Conservation (phyloP, 2,329 filamentous ascomycete genomes). For the Cladosporium sp. region DNA sequence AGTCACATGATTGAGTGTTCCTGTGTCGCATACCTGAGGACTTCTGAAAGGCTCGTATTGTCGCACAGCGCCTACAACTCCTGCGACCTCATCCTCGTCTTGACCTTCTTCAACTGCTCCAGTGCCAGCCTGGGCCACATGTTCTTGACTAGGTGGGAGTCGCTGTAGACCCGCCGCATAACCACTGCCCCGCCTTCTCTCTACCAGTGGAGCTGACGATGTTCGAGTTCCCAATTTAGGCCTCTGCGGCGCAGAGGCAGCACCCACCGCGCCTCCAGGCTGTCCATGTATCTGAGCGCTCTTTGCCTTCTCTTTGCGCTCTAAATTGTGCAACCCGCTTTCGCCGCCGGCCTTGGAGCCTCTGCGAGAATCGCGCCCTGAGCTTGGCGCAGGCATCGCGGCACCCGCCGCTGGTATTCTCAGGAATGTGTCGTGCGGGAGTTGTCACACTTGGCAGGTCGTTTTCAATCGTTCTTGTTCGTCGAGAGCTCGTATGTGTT, state of each 20-base stretch:
- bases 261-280: neutral
- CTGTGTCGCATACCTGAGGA: slow-evolving; percentile 24
- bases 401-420: slow-evolving; percentile 7
- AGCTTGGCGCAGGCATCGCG: slow-evolving; percentile 18
- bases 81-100: slow-evolving; percentile 30
- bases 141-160: slow-evolving; percentile 3
- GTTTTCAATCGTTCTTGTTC: slow-evolving; percentile 6
- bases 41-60: slow-evolving; percentile 26
- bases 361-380: slow-evolving; percentile 18
- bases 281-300: slow-evolving; percentile 19
- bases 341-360: slow-evolving; percentile 16
- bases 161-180: slow-evolving; percentile 13
- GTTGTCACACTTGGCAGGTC: neutral
- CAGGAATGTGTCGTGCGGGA: neutral
- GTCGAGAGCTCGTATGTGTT: slow-evolving; percentile 7
- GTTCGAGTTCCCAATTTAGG: slow-evolving; percentile 22
- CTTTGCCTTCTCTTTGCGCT: slow-evolving; percentile 25
- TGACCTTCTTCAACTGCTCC: slow-evolving; percentile 16
- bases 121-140: slow-evolving; percentile 9
- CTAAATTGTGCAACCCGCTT: slow-evolving; percentile 14
- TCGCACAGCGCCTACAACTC: slow-evolving; percentile 26
- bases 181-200: slow-evolving; percentile 11
- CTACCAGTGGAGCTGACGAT: slow-evolving; percentile 25
- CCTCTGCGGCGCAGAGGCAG: slow-evolving; percentile 16
- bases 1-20: neutral